These are phyloP conservation scores for Syzygium aqueum DNA, from an alignment of 345 rosid species.

Conservation along the genomic window DNA sequence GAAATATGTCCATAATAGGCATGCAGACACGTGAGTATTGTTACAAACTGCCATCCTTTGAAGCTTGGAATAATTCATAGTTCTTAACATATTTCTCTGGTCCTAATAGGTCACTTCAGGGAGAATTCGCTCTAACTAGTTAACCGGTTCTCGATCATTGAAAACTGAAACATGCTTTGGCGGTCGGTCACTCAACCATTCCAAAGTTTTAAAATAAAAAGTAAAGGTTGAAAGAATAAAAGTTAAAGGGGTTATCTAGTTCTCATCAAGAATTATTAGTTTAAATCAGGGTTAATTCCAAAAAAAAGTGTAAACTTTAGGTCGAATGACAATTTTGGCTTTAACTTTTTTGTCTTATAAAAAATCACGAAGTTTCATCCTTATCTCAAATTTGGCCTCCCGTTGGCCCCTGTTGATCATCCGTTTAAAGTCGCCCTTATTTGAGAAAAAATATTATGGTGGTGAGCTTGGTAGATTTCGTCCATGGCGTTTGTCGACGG, in stretches of 20 bases:
- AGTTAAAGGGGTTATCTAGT: not conserved
- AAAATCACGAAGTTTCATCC: no score
- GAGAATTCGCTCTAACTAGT: not conserved
- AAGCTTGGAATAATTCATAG: not conserved
- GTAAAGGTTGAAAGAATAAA: not conserved
- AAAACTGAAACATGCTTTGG: not conserved
- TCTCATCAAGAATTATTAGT: not conserved
- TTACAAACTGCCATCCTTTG: not conserved
- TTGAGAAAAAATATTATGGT: no score
- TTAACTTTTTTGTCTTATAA: no score
- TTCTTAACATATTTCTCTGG: no score
- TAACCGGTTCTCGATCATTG: not conserved
- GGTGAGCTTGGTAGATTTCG: no score
- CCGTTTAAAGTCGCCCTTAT: no score
- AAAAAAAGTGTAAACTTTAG: no score
- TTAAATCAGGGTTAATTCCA: not conserved
- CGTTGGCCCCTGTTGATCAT: no score
- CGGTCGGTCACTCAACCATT: not conserved
- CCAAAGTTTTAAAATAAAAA: not conserved
- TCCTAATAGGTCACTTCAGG: not conserved
- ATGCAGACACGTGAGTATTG: not conserved
- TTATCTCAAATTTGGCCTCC: no score
- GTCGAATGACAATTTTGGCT: no score
- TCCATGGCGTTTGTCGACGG: no score
- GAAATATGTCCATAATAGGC: not conserved